These are phyloP conservation scores for Gyromitra esculenta DNA, from an alignment of 2,329 filamentous ascomycete species.

Conservation along the genomic window DNA sequence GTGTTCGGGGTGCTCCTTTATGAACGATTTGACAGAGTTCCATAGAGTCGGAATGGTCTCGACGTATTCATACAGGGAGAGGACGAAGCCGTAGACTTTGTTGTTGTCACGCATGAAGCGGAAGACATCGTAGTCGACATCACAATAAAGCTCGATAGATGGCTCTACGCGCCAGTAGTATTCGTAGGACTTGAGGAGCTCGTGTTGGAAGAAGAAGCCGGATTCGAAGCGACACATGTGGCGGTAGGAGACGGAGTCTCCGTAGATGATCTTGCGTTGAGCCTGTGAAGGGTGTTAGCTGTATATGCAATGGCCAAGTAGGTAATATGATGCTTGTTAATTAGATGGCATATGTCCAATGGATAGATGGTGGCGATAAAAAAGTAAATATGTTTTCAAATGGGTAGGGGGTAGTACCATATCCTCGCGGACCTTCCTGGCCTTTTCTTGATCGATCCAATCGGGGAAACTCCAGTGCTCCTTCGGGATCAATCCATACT, in stretches of 20 bases:
- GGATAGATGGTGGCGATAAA: too few species aligned
- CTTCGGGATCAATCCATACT: constrained; percentile 86
- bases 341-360: too few species aligned
- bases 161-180: constrained; percentile 99
- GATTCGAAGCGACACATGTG: constrained; percentile 99
- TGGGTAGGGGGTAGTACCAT: constrained; percentile 70
- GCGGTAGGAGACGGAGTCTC: constrained; percentile 93
- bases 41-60: constrained; percentile 97
- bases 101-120: constrained; percentile 93
- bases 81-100: constrained; percentile 98
- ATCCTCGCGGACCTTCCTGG: constrained; percentile 86
- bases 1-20: constrained; percentile 87
- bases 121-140: constrained; percentile 95
- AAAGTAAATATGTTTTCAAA: too few species aligned
- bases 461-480: constrained; percentile 98
- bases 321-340: too few species aligned
- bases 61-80: constrained; percentile 94
- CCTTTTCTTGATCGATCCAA: constrained; percentile 95
- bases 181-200: constrained; percentile 93
- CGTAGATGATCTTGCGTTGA: constrained; percentile 95
- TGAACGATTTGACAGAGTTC: constrained; percentile 95
- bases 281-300: constrained; percentile 39
- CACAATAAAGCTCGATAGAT: constrained; percentile 94
- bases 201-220: constrained; percentile 98
- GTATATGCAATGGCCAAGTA: too few species aligned